phyloP scores from a whole-genome alignment of 768 basidiomycete genomes.

The Calocybe gangraenosa region DNA sequence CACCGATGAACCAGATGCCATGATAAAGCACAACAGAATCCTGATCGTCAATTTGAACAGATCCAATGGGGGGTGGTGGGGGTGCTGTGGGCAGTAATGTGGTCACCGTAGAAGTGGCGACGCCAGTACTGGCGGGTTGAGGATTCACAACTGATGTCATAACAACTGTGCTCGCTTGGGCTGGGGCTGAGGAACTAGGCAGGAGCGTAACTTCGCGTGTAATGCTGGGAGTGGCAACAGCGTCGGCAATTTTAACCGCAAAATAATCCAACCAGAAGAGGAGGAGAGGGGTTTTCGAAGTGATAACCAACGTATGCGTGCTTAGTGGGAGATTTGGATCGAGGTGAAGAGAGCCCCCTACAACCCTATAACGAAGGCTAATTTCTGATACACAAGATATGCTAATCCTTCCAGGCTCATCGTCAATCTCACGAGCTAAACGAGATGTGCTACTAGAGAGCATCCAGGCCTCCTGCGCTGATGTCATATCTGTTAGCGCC shows the following conservation, averaged over 20 bases:
- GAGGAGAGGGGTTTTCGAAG: not conserved
- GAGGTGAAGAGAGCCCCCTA: not conserved
- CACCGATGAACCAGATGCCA: conserved; percentile 4
- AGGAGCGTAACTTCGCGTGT: no score
- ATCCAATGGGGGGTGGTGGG: no score
- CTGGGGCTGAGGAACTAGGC: not conserved
- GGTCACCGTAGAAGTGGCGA: no score
- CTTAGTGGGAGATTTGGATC: not conserved
- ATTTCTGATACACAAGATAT: conserved; percentile 31
- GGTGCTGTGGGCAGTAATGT: not conserved
- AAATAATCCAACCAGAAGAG: conserved; percentile 17
- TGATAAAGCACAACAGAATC: not conserved
- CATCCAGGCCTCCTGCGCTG: conserved; percentile 49
- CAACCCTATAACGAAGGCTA: not conserved
- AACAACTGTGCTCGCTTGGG: not conserved
- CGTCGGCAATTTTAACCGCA: not conserved
- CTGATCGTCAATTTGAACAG: conserved; percentile 8
- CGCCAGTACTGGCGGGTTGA: no score
- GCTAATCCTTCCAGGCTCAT: conserved; percentile 77
- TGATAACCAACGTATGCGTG: conserved; percentile 12
- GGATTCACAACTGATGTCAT: not conserved
- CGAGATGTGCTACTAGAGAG: conserved; percentile 59
- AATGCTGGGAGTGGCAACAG: not conserved
- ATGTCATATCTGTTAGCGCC: conserved; percentile 69
- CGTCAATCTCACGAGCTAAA: conserved; percentile 68